Conservation (phyloP, 345 rosid genomes). For the Rhizophora apiculata region DNA sequence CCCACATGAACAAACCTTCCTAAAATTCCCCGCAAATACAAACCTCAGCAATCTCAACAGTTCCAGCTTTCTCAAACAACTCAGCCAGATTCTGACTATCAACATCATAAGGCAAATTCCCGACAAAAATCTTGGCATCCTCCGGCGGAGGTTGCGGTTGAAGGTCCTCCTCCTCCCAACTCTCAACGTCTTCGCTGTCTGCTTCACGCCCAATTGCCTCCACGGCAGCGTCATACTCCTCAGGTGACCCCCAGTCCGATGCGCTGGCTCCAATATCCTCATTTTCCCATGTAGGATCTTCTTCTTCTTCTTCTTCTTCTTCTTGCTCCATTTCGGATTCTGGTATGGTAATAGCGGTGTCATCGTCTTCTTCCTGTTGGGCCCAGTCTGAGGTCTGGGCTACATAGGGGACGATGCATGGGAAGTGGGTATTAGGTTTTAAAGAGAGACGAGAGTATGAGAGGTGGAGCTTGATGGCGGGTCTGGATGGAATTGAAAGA, state of each 20-base stretch:
- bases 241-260: slow-evolving; percentile 38
- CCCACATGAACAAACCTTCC: not conserved
- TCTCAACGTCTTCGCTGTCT: slow-evolving; percentile 25
- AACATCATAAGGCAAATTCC: slow-evolving; percentile 74
- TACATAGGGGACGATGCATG: slow-evolving; percentile 43
- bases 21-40: not conserved
- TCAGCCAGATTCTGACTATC: slow-evolving; percentile 75
- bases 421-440: slow-evolving; percentile 37
- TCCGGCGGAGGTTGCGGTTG: slow-evolving; percentile 64
- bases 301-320: slow-evolving; percentile 15
- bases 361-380: slow-evolving; percentile 34
- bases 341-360: slow-evolving; percentile 30
- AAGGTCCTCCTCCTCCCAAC: slow-evolving; percentile 9
- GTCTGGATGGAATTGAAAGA: slow-evolving; percentile 30
- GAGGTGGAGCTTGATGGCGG: slow-evolving; percentile 19
- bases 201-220: slow-evolving; percentile 22
- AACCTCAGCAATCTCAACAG: slow-evolving; percentile 95
- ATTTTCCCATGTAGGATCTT: slow-evolving; percentile 25
- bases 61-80: slow-evolving; percentile 86
- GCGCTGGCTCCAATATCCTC: slow-evolving; percentile 30
- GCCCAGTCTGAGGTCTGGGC: slow-evolving; percentile 50
- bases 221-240: slow-evolving; percentile 26
- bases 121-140: slow-evolving; percentile 85
- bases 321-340: slow-evolving; percentile 10
- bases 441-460: slow-evolving; percentile 30